Percentiles rank a stretch among this genome's conserved stretches.
phyloP scores from a whole-genome alignment of 2,329 filamentous ascomycete species.

The Penicillium sp. region DNA sequence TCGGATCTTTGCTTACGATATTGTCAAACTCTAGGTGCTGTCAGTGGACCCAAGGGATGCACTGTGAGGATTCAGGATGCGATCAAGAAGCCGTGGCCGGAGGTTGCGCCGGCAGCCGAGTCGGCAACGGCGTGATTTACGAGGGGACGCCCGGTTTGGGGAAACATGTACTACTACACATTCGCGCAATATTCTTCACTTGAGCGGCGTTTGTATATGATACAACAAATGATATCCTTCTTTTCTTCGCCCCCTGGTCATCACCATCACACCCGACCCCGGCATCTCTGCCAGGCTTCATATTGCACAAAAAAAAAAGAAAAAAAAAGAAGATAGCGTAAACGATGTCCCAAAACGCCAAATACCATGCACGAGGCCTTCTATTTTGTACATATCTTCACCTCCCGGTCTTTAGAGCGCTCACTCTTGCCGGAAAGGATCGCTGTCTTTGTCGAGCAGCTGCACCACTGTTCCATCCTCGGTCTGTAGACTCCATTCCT shows the following conservation, averaged over 20 bases:
- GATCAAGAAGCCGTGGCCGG: conserved; percentile 77
- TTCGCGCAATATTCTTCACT: conserved; percentile 31
- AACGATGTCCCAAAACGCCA: conserved; percentile 22
- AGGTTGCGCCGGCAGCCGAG: conserved; percentile 33
- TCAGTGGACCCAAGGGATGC: conserved; percentile 84
- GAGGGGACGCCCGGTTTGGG: conserved; percentile 8
- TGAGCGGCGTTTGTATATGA: conserved; percentile 41
- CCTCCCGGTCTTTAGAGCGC: conserved; percentile 26
- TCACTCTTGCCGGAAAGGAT: conserved; percentile 61
- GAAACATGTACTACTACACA: conserved; percentile 40
- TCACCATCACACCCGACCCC: neutral
- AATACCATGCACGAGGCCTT: conserved; percentile 20
- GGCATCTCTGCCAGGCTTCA: conserved; percentile 1
- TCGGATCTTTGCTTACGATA: conserved; percentile 8
- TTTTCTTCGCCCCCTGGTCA: conserved; percentile 13
- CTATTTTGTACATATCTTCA: conserved; percentile 36
- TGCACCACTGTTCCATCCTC: conserved; percentile 67
- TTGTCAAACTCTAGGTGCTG: conserved; percentile 51
- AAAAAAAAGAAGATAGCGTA: conserved; percentile 1
- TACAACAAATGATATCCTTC: conserved; percentile 42
- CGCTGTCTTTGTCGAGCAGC: conserved; percentile 65
- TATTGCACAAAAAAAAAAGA: neutral
- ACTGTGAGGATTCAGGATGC: conserved; percentile 86
- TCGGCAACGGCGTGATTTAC: conserved; percentile 18
- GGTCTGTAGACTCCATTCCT: conserved; percentile 81